These are phyloP conservation scores for Cryptococcus sp. DNA, from an alignment of 1,284 basidiomycete genomes.

Conservation along the genomic window DNA sequence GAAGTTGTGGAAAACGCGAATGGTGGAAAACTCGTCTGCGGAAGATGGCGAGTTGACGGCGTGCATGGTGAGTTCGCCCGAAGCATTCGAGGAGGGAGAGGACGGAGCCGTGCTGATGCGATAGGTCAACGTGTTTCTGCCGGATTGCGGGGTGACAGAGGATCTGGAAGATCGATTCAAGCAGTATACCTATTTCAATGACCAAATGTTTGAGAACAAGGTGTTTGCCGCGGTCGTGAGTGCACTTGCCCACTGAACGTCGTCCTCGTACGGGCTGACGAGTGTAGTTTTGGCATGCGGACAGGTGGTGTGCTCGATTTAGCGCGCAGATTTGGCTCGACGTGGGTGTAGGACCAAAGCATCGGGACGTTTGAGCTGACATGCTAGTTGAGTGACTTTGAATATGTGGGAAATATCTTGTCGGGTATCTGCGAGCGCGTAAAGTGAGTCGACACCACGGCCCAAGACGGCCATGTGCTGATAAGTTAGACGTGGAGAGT, in stretches of 20 bases:
- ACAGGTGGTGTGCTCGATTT: conserved; percentile 64
- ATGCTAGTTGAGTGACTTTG: conserved; percentile 41
- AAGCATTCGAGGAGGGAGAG: neutral
- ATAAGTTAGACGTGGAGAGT: conserved; percentile 10
- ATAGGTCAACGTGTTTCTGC: conserved; percentile 47
- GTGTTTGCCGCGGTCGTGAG: conserved; percentile 29
- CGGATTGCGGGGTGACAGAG: conserved; percentile 24
- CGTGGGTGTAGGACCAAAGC: conserved; percentile 49
- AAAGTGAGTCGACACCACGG: conserved; percentile 14
- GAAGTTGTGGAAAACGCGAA: conserved; percentile 58
- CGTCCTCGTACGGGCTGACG: conserved; percentile 19
- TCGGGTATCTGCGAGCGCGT: conserved; percentile 29
- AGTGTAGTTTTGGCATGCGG: conserved; percentile 52
- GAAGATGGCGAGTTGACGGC: conserved; percentile 57
- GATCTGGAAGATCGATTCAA: conserved; percentile 17
- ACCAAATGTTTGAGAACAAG: conserved; percentile 29
- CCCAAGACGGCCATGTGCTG: conserved; percentile 1
- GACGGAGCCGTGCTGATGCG: neutral
- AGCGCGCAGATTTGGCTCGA: conserved; percentile 70
- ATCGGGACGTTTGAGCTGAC: neutral
- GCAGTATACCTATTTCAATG: conserved; percentile 26
- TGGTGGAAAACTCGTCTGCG: conserved; percentile 55
- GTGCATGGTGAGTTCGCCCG: conserved; percentile 58
- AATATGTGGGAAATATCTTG: conserved; percentile 28
- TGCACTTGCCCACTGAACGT: conserved; percentile 1